Base-by-base conservation (phyloP, 2,329 filamentous ascomycete species). In the Pseudocercospora musae region DNA sequence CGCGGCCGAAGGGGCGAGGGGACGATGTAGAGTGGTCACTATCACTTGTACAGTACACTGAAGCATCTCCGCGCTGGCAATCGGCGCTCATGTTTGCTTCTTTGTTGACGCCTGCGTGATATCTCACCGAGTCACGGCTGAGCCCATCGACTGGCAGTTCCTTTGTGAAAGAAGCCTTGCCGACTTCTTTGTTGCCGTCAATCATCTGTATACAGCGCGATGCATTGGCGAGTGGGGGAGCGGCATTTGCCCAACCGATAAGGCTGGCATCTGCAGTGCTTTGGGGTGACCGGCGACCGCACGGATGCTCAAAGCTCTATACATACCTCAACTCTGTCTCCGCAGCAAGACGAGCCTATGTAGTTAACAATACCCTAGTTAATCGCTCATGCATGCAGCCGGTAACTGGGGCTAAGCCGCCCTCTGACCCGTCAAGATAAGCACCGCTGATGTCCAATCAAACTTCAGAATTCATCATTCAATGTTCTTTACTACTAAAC, bases 1-100 rank as follows among this genome's bases (percentile, higher is more conserved):
- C 31, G 56, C 56, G 60, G 60, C 44, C 44, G 55, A 59, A 44
- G 48, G 55, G 60, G 42, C 49, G 55, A 59, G 33, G 48, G 55
- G 60, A 44, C 49, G 60, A 62, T 62, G 56, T 55, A 54, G 59
- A 18, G 44, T 31, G 2, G 27, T 37, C 40, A 25, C 44, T 60
- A 54, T 57, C 58, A 55, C 58, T 56, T 56, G 4, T 8, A 37
- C 11, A 57, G 4, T 8, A 37, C 11, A 57, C 58, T 49, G 55
- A 20, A 29, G 58, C 42, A 59, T 42, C 23, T 57, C 40, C 27
- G 52, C 58, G 50, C 58, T 53, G 48, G 27, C 57, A 21, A 59
- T 59, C 57, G 46, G 27, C 11, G 18, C 23, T 23, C 48, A 53
- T 44, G 20, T 52, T 23, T 37, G 33, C 42, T 27, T 46, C 33